Evolutionary conservation across 2,329 filamentous ascomycete genomes (phyloP), one percentile per base, ranked within the genome.

Genomic region (Biscogniauxia marginata): DNA sequence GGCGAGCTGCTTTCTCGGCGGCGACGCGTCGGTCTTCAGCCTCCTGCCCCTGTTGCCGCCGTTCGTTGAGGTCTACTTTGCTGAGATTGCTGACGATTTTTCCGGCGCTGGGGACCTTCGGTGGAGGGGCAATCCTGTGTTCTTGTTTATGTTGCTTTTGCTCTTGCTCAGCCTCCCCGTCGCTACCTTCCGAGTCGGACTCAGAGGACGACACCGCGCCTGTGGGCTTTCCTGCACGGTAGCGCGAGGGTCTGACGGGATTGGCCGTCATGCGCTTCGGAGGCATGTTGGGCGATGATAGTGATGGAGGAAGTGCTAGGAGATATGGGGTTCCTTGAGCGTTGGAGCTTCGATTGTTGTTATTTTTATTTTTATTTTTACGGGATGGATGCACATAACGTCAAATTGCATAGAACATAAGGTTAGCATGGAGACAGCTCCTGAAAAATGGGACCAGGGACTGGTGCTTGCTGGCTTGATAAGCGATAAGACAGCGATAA

Each of bases 261-360:
- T 97, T 96, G 60, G 93, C 92, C 61, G 93, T 98, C 90, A 98
- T 96, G 68, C 90, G 89, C 72, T 90, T 92, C 11, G 87, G 85
- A 59, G 89, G 87, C 82, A 84, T 84, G 30, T 47, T 67, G 61
- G 20, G 25, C n/a, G 45, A 19, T 55, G 16, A 7, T 46, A 20
- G 2, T 16, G 44, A 18, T n/a, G 16, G 7, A 45, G 7, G 43
- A 18, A 46, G 16, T 21, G 13, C 13, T 39, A 16, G 30, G 30
- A 39, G 6, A 16, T 6, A 39, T 39, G 7, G 13, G 30, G n/a
- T 39, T n/a, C 5, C 30, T 39, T 6, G 30, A 3, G 13, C 3
- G 30, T 39, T 39, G 3, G n/a, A 39, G 13, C 11, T 39, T 39
- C 4, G 30, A 16, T 39, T 11, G 30, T 39, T n/a, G 30, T 39